These are phyloP conservation scores for Mortierella sp. DNA, from an alignment of 371 early-diverging fungal species.

Conservation along the genomic window DNA sequence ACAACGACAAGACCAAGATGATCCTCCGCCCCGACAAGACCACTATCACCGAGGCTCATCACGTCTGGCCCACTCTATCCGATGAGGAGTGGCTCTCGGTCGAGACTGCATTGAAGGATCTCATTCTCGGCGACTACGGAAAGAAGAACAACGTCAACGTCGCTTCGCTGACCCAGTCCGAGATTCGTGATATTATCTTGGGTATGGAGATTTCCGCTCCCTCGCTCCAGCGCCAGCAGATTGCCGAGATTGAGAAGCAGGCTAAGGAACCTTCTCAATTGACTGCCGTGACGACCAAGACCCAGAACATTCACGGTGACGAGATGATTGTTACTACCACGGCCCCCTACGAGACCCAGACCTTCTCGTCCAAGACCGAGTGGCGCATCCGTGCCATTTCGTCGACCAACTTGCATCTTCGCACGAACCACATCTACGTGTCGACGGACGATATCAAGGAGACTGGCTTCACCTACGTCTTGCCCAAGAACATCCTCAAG, in stretches of 20 bases:
- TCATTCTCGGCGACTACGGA: constrained; percentile 98
- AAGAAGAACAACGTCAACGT: constrained; percentile 99
- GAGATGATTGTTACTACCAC: constrained; percentile 98
- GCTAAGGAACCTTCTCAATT: constrained; percentile 92
- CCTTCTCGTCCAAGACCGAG: constrained; percentile 98
- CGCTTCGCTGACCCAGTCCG: constrained; percentile 94
- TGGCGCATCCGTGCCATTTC: constrained; percentile 98
- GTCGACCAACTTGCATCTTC: constrained; percentile 92
- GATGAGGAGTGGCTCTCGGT: constrained; percentile 99
- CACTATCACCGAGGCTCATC: constrained; percentile 95
- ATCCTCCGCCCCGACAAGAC: constrained; percentile 94
- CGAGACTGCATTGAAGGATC: constrained; percentile 96
- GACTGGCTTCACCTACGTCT: constrained; percentile 92
- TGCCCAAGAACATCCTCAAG: constrained; percentile 98
- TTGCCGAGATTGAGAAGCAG: constrained; percentile 97
- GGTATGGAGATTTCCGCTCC: constrained; percentile 99
- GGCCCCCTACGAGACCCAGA: constrained; percentile 96
- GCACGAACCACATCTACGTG: constrained; percentile 97
- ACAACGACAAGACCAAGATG: constrained; percentile 96
- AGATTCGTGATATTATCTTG: constrained; percentile 99
- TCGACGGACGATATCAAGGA: constrained; percentile 95
- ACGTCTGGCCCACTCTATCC: constrained; percentile 96
- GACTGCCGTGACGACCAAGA: constrained; percentile 96
- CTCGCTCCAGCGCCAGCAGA: constrained; percentile 96
- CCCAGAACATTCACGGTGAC: constrained; percentile 97